phyloP scores from a whole-genome alignment of 768 basidiomycete genomes.

The Suillus fuscotomentosus region DNA sequence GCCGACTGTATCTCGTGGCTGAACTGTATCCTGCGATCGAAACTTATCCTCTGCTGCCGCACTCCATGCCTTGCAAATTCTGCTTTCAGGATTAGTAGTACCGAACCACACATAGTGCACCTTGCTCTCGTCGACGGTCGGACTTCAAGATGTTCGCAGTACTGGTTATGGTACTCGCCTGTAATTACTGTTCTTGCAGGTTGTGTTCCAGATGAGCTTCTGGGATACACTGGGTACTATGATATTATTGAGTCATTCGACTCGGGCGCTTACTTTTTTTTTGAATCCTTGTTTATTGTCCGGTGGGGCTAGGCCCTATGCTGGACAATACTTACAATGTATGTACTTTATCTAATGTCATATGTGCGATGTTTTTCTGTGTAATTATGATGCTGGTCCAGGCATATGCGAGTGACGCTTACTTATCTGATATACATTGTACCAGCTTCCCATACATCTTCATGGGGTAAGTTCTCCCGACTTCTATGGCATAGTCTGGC shows the following conservation, averaged over 20 bases:
- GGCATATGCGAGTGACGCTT: too few relatives aligned
- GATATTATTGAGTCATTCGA: background rate
- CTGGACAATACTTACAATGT: too few relatives aligned
- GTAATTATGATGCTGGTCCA: too few relatives aligned
- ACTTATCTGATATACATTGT: background rate
- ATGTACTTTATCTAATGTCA: too few relatives aligned
- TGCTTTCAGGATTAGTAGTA: background rate
- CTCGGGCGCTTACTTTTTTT: too few relatives aligned
- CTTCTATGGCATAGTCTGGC: background rate
- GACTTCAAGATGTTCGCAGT: background rate
- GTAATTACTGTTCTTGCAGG: background rate
- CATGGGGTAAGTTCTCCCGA: constrained; percentile 35
- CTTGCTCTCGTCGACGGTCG: background rate
- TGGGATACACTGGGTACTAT: background rate
- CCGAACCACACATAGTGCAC: background rate
- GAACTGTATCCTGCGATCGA: background rate
- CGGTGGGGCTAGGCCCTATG: too few relatives aligned
- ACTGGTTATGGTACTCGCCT: background rate
- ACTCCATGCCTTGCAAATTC: background rate
- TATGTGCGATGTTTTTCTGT: too few relatives aligned
- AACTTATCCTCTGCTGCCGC: background rate
- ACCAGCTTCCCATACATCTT: constrained; percentile 42
- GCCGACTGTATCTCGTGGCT: background rate
- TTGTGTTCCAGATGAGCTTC: background rate
- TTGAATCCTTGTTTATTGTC: too few relatives aligned